Base-by-base conservation (phyloP, 2,329 filamentous ascomycete genomes). In the Diplodia corticola region DNA sequence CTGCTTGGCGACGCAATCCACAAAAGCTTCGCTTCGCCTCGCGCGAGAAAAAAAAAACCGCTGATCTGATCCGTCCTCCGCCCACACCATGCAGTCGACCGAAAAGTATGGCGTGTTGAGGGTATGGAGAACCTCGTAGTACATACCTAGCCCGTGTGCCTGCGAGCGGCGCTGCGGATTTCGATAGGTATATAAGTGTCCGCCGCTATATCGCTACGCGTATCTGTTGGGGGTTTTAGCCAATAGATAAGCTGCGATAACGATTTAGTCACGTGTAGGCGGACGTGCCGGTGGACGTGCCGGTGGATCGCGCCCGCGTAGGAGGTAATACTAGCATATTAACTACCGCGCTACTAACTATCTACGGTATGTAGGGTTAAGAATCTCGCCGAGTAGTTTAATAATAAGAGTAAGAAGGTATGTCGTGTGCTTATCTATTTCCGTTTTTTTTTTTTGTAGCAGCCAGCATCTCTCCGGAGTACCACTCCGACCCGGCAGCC, bases 121-220 rank as follows among this genome's bases (percentile, higher is more conserved):
- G 26, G 40, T 5, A 33, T 28, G 44, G 59, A 51, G 9, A 17
- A 35, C 7, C 37, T 20, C 15, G 22, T 22, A 2, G 51, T 35
- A 17, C 51, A 35, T 28, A 17, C 35, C 30, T n/a, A n/a, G 30
- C 51, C 51, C 49, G 26, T 24, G 30, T 17, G 40, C 53, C 53
- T 13, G 30, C 20, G 37, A 15, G 35, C 13, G 22, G 22, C 35
- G 15, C 10, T 20, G 54, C 40, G 13, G 37, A 17, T 9, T 6
- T 61, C 30, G 57, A 48, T 22, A 44, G 61, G 46, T 70, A 73
- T 49, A 80, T 82, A 78, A 71, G 76, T 33, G 71, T 76, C 1
- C 78, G 79, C 17, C 78, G 77, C 67, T 88, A 88, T 71, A 71
- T 85, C 15, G 78, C 79, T 0, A 87, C 85, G 5, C 81, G 86